These are phyloP conservation scores for Knufia fluminis DNA, from an alignment of 2,329 filamentous ascomycete species.

Conservation along the genomic window DNA sequence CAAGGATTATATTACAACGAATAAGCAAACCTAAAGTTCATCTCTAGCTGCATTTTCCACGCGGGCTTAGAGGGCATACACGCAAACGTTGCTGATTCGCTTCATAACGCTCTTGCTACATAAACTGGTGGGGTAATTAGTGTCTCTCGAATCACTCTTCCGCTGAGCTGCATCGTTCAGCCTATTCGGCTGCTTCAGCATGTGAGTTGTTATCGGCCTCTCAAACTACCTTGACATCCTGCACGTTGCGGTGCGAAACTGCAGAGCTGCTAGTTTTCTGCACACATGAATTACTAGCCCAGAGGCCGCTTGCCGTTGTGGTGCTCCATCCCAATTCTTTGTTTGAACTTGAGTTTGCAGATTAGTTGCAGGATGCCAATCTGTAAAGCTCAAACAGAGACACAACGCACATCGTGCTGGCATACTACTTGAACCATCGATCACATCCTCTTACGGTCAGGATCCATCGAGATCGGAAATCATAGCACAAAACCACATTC, in stretches of 20 bases:
- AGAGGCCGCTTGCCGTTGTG: not conserved
- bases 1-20: not conserved
- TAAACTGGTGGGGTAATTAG: not conserved
- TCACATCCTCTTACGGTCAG: not conserved
- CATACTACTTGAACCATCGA: not conserved
- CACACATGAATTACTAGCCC: constrained; percentile 1
- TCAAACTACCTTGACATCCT: not conserved
- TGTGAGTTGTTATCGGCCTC: constrained; percentile 5
- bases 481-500: not conserved
- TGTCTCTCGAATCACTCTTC: not conserved
- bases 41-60: not conserved
- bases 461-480: not conserved
- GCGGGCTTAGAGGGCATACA: not conserved
- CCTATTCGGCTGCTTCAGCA: not conserved
- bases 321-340: not conserved
- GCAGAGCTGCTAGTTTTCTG: not conserved
- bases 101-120: not conserved
- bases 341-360: constrained; percentile 4
- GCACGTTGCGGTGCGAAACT: not conserved
- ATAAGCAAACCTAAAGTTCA: no score
- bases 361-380: constrained; percentile 8
- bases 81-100: constrained; percentile 1
- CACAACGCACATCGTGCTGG: constrained; percentile 1
- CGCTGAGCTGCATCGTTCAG: not conserved
- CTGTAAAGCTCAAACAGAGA: not conserved